Evolutionary conservation across 1,284 basidiomycete species (phyloP).

Genomic region (Rugosomyces carneus): DNA sequence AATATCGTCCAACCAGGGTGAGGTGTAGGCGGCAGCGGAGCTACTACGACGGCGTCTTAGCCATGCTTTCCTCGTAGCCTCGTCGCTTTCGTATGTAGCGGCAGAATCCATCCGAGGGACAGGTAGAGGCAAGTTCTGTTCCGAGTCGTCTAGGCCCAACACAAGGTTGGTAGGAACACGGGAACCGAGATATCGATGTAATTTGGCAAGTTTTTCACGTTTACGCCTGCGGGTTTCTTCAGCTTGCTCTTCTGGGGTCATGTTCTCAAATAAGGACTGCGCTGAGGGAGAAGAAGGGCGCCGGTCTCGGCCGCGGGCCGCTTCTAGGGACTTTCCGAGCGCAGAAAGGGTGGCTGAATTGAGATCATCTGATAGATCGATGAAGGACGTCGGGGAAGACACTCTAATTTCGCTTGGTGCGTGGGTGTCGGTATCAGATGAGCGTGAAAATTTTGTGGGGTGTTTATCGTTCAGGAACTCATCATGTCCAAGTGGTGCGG

Average conservation of each 20-base stretch:
- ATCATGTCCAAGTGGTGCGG: conserved; percentile 36
- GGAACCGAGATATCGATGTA: conserved; percentile 76
- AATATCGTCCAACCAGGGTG: conserved; percentile 44
- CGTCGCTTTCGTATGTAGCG: conserved; percentile 16
- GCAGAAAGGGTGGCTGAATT: conserved; percentile 21
- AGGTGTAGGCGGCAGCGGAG: conserved; percentile 41
- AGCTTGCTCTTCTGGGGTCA: conserved; percentile 44
- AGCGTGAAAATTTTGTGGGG: not conserved
- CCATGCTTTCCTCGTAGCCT: conserved; percentile 30
- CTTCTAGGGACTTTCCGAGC: conserved; percentile 11
- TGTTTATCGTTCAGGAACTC: conserved; percentile 24
- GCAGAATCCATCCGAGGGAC: conserved; percentile 8
- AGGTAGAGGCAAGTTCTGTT: conserved; percentile 37
- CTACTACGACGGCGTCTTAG: conserved; percentile 49
- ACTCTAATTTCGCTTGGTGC: conserved; percentile 18
- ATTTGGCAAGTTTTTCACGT: conserved; percentile 67
- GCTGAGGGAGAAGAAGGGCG: conserved; percentile 26
- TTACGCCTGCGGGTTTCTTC: conserved; percentile 61
- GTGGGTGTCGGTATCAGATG: conserved; percentile 13
- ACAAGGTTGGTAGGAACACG: conserved; percentile 66
- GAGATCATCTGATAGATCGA: conserved; percentile 59
- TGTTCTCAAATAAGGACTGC: conserved; percentile 42
- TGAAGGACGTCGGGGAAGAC: conserved; percentile 48
- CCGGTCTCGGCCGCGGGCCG: conserved; percentile 16
- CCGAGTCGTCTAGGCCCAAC: conserved; percentile 40